phyloP scores from a whole-genome alignment of 2,329 filamentous ascomycete species.

The Scleromitrula shiraiana region DNA sequence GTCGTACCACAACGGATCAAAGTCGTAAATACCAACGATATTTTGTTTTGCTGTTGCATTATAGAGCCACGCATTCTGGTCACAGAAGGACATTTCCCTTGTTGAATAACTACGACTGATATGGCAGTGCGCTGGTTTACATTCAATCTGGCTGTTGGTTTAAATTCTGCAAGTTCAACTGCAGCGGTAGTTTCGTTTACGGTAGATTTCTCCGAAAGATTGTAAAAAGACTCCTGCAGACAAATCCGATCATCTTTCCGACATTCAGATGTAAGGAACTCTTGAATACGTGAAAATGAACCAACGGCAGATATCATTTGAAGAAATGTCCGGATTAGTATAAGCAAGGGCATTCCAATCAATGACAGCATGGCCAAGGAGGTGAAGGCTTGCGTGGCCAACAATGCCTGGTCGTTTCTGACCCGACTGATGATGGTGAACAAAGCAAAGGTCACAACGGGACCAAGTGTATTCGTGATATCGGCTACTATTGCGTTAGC shows the following conservation, averaged over 20 bases:
- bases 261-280: slow-evolving; percentile 17
- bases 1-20: slow-evolving; percentile 23
- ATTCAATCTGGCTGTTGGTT: no score
- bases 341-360: slow-evolving; percentile 11
- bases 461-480: slow-evolving; percentile 7
- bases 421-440: slow-evolving; percentile 9
- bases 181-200: no score
- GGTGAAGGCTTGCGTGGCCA: background rate
- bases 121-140: no score
- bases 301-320: slow-evolving; percentile 6
- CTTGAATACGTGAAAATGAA: slow-evolving; percentile 22
- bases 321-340: background rate
- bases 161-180: no score
- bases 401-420: slow-evolving; percentile 16
- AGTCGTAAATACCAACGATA: slow-evolving; percentile 29
- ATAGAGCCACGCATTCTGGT: slow-evolving; percentile 36
- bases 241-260: background rate
- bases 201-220: no score
- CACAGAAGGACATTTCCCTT: no score
- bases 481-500: slow-evolving; percentile 4
- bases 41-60: slow-evolving; percentile 34
- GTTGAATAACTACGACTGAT: no score
- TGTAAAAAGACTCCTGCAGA: background rate
- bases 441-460: slow-evolving; percentile 12
- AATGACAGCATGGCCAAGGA: slow-evolving; percentile 19